Percentiles rank a stretch among this genome's conserved stretches.
Conservation (phyloP, 148 eudicot species). For the Dysphania ambrosioides region DNA sequence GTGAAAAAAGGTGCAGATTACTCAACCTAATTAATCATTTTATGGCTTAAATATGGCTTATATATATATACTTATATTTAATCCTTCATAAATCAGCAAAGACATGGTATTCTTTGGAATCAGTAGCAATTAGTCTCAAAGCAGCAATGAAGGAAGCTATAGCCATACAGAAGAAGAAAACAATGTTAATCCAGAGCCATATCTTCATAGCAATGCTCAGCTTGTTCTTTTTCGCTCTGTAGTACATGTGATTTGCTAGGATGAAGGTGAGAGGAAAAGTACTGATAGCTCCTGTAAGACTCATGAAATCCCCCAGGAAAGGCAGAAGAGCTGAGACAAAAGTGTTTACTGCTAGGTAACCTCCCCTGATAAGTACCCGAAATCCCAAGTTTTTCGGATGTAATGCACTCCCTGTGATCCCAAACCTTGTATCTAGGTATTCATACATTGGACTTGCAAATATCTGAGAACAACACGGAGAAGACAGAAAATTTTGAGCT, state of each 20-base stretch:
- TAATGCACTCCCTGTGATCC: slow-evolving; percentile 66
- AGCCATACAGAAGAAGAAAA: slow-evolving; percentile 56
- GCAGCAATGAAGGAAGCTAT: slow-evolving; percentile 69
- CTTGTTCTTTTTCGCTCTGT: slow-evolving; percentile 58
- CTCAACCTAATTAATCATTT: background rate
- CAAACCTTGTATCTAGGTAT: slow-evolving; percentile 75
- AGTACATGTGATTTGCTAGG: slow-evolving; percentile 93
- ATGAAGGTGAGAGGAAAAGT: slow-evolving; percentile 89
- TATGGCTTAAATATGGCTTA: background rate
- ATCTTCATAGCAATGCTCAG: slow-evolving; percentile 43
- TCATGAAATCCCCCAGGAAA: slow-evolving; percentile 94
- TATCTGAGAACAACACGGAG: slow-evolving; percentile 48
- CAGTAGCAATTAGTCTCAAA: slow-evolving; percentile 63
- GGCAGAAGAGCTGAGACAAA: slow-evolving; percentile 77
- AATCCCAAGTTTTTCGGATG: slow-evolving; percentile 47
- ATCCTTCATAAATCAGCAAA: slow-evolving; percentile 63
- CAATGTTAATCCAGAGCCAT: slow-evolving; percentile 94
- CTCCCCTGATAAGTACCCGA: slow-evolving; percentile 67
- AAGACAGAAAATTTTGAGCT: too few species aligned
- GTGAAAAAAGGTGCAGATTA: background rate
- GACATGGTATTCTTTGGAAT: slow-evolving; percentile 59
- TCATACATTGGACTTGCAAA: slow-evolving; percentile 99
- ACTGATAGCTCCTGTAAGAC: slow-evolving; percentile 90
- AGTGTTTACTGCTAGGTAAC: slow-evolving; percentile 66
- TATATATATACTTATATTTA: background rate